Conservation (phyloP, 2,329 filamentous ascomycete genomes). For the Cladosporium cucumerinum region DNA sequence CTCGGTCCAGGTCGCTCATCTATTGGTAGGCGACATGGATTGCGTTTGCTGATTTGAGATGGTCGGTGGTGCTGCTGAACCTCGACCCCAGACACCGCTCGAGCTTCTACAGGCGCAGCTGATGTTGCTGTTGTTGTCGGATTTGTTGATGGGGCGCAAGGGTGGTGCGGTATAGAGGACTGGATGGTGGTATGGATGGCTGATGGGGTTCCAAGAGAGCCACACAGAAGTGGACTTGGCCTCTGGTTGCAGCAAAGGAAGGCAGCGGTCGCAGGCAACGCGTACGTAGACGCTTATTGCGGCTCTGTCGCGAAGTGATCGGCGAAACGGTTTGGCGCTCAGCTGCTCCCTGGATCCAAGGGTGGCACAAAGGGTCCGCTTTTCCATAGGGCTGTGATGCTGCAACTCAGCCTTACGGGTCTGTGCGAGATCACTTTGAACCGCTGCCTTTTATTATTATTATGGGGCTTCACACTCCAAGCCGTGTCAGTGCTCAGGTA, state of each 20-base stretch:
- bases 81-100: neutral
- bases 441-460: neutral
- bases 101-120: slow-evolving; percentile 6
- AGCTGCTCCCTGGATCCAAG: neutral
- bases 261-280: neutral
- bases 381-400: slow-evolving; percentile 2
- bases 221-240: neutral
- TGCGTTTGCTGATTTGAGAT: neutral
- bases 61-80: neutral
- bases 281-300: slow-evolving; percentile 10
- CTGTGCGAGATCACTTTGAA: neutral
- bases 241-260: neutral
- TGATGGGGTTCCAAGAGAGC: neutral
- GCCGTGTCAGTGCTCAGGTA: neutral
- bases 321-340: slow-evolving; percentile 1
- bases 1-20: neutral
- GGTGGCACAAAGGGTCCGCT: neutral
- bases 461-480: neutral
- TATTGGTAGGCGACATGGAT: slow-evolving; percentile 1
- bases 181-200: neutral
- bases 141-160: neutral
- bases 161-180: neutral
- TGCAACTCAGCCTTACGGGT: neutral
- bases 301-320: slow-evolving; percentile 6
- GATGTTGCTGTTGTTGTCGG: neutral